A percentile compares a stretch with the other conserved stretches of the same genome.
These are phyloP conservation scores for Leptoxyphium fumago DNA, from an alignment of 2,329 filamentous ascomycete genomes.

Conservation along the genomic window DNA sequence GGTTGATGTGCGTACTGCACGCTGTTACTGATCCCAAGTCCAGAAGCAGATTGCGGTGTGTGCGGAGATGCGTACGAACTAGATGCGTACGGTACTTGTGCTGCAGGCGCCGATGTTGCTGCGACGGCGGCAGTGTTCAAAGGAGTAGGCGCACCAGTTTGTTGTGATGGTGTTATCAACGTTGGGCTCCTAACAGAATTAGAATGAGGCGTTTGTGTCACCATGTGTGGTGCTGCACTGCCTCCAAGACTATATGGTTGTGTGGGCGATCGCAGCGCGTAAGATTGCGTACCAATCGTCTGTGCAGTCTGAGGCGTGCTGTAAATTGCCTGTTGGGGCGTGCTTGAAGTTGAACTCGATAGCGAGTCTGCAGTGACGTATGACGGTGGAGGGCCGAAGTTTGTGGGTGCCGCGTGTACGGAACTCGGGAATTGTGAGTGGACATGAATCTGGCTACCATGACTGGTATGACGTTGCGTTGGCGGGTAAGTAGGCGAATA, in stretches of 20 bases:
- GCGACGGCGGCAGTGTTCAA: neutral
- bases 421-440: constrained; percentile 15
- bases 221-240: constrained; percentile 14
- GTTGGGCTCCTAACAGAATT: constrained; percentile 14
- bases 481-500: constrained; percentile 13
- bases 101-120: constrained; percentile 6
- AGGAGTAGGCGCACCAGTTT: neutral
- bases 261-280: constrained; percentile 17
- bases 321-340: constrained; percentile 14
- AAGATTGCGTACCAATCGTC: constrained; percentile 9
- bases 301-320: constrained; percentile 6
- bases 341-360: constrained; percentile 13
- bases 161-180: constrained; percentile 6
- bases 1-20: constrained; percentile 12
- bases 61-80: constrained; percentile 7
- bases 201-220: constrained; percentile 15
- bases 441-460: constrained; percentile 7
- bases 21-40: constrained; percentile 15
- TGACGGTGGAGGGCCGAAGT: constrained; percentile 12
- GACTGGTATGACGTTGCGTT: constrained; percentile 12
- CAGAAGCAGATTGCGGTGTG: constrained; percentile 13
- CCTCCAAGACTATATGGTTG: constrained; percentile 14
- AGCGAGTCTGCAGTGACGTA: constrained; percentile 7
- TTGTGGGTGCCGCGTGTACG: constrained; percentile 10
- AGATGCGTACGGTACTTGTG: constrained; percentile 12